Conservation (phyloP, 2,329 filamentous ascomycete genomes). For the Aspergillus proliferans region DNA sequence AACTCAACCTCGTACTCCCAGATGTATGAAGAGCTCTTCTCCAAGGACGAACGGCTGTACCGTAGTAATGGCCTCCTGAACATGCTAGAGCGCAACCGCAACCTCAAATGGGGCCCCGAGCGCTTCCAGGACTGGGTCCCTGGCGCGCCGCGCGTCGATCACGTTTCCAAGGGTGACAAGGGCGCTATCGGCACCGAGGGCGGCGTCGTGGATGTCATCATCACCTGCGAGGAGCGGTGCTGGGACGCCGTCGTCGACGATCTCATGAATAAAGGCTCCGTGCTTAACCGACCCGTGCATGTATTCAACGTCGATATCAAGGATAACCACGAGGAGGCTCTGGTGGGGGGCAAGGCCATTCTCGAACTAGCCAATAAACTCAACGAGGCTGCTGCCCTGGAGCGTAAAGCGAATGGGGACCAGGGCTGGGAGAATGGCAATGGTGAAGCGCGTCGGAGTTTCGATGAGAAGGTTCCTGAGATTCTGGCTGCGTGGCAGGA, state of each 20-base stretch:
- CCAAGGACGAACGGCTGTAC: conserved; percentile 83
- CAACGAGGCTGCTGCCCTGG: conserved; percentile 72
- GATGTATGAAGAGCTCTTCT: conserved; percentile 85
- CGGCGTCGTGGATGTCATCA: conserved; percentile 86
- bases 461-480: conserved; percentile 90
- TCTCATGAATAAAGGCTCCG: conserved; percentile 74
- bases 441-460: conserved; percentile 63
- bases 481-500: conserved; percentile 92
- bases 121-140: conserved; percentile 97
- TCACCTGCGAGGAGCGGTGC: conserved; percentile 95
- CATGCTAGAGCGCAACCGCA: conserved; percentile 88
- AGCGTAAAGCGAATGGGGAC: conserved; percentile 61
- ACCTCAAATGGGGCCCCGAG: conserved; percentile 91
- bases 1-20: conserved; percentile 92
- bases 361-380: conserved; percentile 81
- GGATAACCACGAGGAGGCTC: conserved; percentile 95
- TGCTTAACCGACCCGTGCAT: conserved; percentile 87
- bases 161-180: conserved; percentile 61
- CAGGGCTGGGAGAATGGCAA: conserved; percentile 64
- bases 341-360: conserved; percentile 84
- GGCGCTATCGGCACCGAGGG: conserved; percentile 77
- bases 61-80: conserved; percentile 86
- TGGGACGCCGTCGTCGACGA: conserved; percentile 98
- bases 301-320: conserved; percentile 98
- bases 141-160: conserved; percentile 73